A percentile compares a stretch with the other conserved stretches of the same genome.
These are phyloP conservation scores for Stemphylium vesicarium DNA, from an alignment of 2,329 filamentous ascomycete species.

Conservation along the genomic window DNA sequence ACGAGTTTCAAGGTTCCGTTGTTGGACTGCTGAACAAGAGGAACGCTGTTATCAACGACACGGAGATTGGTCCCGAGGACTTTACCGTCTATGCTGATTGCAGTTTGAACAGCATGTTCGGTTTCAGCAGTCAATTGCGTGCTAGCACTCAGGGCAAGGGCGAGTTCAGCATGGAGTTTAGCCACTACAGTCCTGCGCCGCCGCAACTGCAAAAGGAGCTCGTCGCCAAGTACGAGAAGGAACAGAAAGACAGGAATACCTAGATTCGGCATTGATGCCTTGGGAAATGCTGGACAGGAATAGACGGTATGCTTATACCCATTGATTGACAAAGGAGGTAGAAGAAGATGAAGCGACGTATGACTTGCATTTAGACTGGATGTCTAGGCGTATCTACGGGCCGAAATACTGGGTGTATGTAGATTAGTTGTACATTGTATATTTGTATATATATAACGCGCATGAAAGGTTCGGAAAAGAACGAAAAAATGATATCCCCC, in stretches of 20 bases:
- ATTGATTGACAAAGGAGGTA: not conserved
- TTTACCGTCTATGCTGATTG: constrained; percentile 93
- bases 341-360: not conserved
- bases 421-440: constrained; percentile 27
- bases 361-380: constrained; percentile 29
- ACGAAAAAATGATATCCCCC: constrained; percentile 23
- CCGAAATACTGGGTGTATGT: constrained; percentile 10
- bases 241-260: constrained; percentile 68
- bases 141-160: constrained; percentile 98
- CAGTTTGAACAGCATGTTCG: constrained; percentile 96
- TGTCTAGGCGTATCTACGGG: constrained; percentile 18
- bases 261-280: constrained; percentile 46
- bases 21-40: constrained; percentile 97
- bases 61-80: constrained; percentile 90
- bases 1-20: constrained; percentile 96
- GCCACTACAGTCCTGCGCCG: constrained; percentile 88
- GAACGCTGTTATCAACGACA: constrained; percentile 92
- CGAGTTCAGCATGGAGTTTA: constrained; percentile 99
- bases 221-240: constrained; percentile 71
- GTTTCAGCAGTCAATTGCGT: constrained; percentile 88
- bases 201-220: constrained; percentile 85
- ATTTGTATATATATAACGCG: constrained; percentile 9
- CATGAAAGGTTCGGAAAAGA: constrained; percentile 2
- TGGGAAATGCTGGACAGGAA: constrained; percentile 23
- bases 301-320: not conserved